These are phyloP conservation scores for Mycena epipterygia DNA, from an alignment of 768 basidiomycete species.

Conservation along the genomic window DNA sequence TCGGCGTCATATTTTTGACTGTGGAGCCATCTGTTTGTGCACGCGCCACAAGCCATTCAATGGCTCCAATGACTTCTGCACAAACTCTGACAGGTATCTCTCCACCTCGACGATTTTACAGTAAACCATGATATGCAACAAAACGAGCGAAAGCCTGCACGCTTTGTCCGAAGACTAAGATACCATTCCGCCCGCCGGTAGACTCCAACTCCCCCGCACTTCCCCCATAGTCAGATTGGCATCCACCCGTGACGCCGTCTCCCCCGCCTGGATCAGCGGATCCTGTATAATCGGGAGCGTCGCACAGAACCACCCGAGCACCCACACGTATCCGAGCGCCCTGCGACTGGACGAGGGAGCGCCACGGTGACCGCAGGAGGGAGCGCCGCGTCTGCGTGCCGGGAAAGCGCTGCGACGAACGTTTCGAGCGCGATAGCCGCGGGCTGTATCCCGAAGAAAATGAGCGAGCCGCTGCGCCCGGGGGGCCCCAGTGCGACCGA, in stretches of 20 bases:
- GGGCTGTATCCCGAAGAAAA: slow-evolving; percentile 32
- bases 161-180: no score
- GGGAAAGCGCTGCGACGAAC: background rate
- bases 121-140: no score
- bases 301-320: slow-evolving; percentile 23
- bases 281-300: slow-evolving; percentile 34
- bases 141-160: no score
- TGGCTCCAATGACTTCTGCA: no score
- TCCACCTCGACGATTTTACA: no score
- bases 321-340: slow-evolving; percentile 16
- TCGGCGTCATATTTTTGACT: no score
- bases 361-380: background rate
- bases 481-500: background rate
- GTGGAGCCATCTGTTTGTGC: no score
- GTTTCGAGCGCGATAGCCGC: slow-evolving; percentile 23
- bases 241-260: slow-evolving; percentile 9
- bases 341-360: no score
- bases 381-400: background rate
- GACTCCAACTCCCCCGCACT: background rate
- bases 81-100: no score
- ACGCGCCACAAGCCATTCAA: no score
- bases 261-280: slow-evolving; percentile 25
- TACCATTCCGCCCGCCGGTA: no score
- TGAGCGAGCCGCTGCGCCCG: slow-evolving; percentile 25
- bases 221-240: slow-evolving; percentile 18